Base-by-base conservation (phyloP, 345 rosid genomes). In the Linum tenue region DNA sequence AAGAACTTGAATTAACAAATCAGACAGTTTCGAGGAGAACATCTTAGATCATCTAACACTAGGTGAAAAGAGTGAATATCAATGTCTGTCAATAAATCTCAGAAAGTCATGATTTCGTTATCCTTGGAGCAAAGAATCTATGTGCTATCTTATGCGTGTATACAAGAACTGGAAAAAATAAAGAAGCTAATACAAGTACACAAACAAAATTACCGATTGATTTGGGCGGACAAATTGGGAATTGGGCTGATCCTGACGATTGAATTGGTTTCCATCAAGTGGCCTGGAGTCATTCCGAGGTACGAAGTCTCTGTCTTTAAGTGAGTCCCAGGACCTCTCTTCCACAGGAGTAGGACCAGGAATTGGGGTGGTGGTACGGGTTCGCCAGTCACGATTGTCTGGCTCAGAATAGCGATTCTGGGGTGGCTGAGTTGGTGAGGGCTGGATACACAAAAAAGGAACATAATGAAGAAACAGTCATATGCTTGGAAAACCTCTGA, bases 371-470 rank as follows among this genome's bases (percentile, higher is more conserved):
- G 86, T 81, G 55, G 87, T 67, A 69, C 96, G 96, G 37, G 69
- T 80, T 64, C 86, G 96, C 97, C 96, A 94, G 67, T 94, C 95
- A 63, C 97, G 97, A 73, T 76, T 94, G 77, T 90, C 97, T 38
- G 86, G 81, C 79, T 94, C 95, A 39, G 85, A 72, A 67, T 77
- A 90, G 41, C 97, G 92, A 71, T 65, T 75, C 72, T 69, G 92
- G 73, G 70, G 31, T 76, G 9, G 53, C 14, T 48, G 53, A 15
- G 53, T 2, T 48, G 9, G 53, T 56, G 69, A 75, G 17, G 69
- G 75, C 96, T 86, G 80, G 12, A 56, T 60, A n/a, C 36, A 43
- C 37, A 65, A 73, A 59, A 56, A 55, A 36, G 50, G 57, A 58
- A 14, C 16, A 22, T 50, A 5, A 40, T 38, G 16, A 7, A 55